Evolutionary conservation across 2,329 filamentous ascomycete species (phyloP), one percentile per base, ranked within the genome.

Genomic region (Paracamarosporium sp.): DNA sequence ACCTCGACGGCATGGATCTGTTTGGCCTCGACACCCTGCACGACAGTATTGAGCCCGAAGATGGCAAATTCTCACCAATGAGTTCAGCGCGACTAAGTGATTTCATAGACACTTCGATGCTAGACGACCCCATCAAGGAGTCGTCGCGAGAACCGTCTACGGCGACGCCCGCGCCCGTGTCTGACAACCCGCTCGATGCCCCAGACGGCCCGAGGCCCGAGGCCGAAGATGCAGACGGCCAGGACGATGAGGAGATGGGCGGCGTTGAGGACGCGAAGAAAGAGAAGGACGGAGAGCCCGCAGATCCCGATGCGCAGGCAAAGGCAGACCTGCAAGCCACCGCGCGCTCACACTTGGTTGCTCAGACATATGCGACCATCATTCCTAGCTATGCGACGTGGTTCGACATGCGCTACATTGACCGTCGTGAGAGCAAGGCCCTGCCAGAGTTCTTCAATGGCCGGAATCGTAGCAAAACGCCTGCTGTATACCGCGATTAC

Each of bases 361-460:
- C 92, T 13, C 95, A 99, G 80, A 96, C 93, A 40, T 94, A 97
- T 74, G 90, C 93, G 61, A 98, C 98, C 72, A 93, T 99, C 62
- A 87, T 99, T 22, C 95, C 95, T 22, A 98, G 94, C 76, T 99
- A 99, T 79, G 96, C 93, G 74, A 95, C 91, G 13, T 99, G 95
- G 95, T 99, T 99, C 76, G 95, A 99, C 78, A 97, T 99, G 94
- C 91, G 93, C 76, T 85, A 86, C 48, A 90, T 99, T 72, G 91
- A 97, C 78, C 87, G 88, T 59, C 90, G 97, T 68, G 95, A 99
- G 81, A 91, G 90, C 74, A 99, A 97, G 79, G 93, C 93, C 7
- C 85, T 99, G 65, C 93, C 94, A 20, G 95, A 99, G 76, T 99
- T 98, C 80, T 99, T 99, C 86, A 99, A 99, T 81, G 94, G 88